These are phyloP conservation scores for Mortierella antarctica DNA, from an alignment of 192 early-diverging fungal genomes.

Conservation along the genomic window DNA sequence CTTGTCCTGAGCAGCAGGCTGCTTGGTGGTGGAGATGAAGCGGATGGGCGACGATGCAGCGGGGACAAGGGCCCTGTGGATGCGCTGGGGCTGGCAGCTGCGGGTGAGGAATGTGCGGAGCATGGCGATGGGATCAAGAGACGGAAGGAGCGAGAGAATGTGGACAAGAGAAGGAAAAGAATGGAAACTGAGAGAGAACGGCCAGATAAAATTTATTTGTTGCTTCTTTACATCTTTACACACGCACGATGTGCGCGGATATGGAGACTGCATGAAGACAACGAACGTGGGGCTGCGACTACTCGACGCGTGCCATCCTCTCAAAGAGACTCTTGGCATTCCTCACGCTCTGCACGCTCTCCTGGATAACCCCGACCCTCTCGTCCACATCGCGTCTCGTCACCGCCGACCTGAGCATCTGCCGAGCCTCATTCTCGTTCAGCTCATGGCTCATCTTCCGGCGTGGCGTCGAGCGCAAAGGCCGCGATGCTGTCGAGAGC, in stretches of 20 bases:
- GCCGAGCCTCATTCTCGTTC: slow-evolving; percentile 20
- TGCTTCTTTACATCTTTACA: no score
- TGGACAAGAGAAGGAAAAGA: slow-evolving; percentile 5
- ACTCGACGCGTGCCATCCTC: slow-evolving; percentile 23
- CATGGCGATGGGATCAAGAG: slow-evolving; percentile 6
- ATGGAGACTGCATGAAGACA: no score
- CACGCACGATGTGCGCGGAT: no score
- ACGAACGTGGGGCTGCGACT: no score
- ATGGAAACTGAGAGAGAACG: background rate
- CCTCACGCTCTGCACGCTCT: slow-evolving; percentile 40
- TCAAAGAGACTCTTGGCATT: slow-evolving; percentile 50
- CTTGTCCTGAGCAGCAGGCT: slow-evolving; percentile 31
- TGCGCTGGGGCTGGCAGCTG: slow-evolving; percentile 36
- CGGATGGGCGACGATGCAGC: slow-evolving; percentile 14
- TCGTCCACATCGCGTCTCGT: slow-evolving; percentile 3
- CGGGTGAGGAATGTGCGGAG: slow-evolving; percentile 52
- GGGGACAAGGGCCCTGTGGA: slow-evolving; percentile 10
- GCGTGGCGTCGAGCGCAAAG: slow-evolving; percentile 10
- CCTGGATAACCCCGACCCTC: slow-evolving; percentile 23
- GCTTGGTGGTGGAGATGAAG: slow-evolving; percentile 34
- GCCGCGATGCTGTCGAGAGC: slow-evolving; percentile 35
- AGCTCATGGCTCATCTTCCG: slow-evolving; percentile 50
- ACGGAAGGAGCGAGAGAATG: background rate
- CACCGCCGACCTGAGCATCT: slow-evolving; percentile 7
- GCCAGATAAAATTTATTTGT: background rate